Conservation (phyloP, 2,329 filamentous ascomycete genomes). For the Alternaria infectoria region DNA sequence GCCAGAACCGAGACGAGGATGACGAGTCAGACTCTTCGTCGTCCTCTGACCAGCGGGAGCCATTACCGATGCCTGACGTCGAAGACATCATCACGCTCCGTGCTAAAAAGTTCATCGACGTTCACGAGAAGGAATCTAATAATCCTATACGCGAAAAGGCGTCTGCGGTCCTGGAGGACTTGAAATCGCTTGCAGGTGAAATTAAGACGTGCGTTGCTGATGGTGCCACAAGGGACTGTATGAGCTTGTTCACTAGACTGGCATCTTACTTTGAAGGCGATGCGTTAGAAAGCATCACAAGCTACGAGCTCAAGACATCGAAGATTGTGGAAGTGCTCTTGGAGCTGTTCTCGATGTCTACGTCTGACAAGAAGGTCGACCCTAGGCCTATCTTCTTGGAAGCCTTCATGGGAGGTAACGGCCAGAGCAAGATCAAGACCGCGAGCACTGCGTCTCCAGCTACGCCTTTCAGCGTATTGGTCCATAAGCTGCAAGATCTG, state of each 20-base stretch:
- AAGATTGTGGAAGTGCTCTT: slow-evolving; percentile 86
- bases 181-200: slow-evolving; percentile 74
- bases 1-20: slow-evolving; percentile 65
- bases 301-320: slow-evolving; percentile 89
- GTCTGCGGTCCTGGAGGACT: slow-evolving; percentile 71
- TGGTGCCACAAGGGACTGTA: slow-evolving; percentile 56
- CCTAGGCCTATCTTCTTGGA: slow-evolving; percentile 86
- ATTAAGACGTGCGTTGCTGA: slow-evolving; percentile 73
- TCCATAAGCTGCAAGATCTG: slow-evolving; percentile 93
- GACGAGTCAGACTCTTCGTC: slow-evolving; percentile 71
- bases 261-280: slow-evolving; percentile 88
- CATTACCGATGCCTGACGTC: slow-evolving; percentile 56
- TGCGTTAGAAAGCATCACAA: slow-evolving; percentile 90
- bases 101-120: slow-evolving; percentile 82
- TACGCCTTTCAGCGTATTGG: slow-evolving; percentile 87
- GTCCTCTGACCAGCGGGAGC: slow-evolving; percentile 42
- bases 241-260: slow-evolving; percentile 73
- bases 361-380: slow-evolving; percentile 60
- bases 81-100: slow-evolving; percentile 75
- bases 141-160: slow-evolving; percentile 81
- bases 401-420: slow-evolving; percentile 83
- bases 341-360: slow-evolving; percentile 74
- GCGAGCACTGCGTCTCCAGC: slow-evolving; percentile 71
- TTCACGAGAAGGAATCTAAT: slow-evolving; percentile 78
- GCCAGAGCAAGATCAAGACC: slow-evolving; percentile 66